A percentile compares a stretch with the other conserved stretches of the same genome.
Evolutionary conservation across 2,329 filamentous ascomycete genomes (phyloP).

Genomic region (Scytalidium sp.): DNA sequence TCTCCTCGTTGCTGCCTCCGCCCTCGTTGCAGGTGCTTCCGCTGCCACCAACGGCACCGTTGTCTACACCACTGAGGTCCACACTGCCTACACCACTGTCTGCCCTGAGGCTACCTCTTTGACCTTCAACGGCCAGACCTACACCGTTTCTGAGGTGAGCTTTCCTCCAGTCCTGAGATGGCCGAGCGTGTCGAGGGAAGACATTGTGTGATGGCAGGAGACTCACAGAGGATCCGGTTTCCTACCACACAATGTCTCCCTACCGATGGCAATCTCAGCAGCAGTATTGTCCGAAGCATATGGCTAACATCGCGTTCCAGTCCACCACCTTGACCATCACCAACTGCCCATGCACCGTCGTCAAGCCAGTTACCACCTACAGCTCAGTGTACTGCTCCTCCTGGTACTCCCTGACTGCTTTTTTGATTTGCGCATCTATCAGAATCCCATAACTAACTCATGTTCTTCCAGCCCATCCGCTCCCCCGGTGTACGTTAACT

Average conservation of each 20-base stretch:
- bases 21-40: conserved; percentile 4
- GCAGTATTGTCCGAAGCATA: too few species aligned
- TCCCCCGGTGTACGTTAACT: conserved; percentile 17
- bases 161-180: neutral
- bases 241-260: too few species aligned
- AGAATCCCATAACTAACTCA: neutral
- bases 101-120: conserved; percentile 49
- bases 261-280: too few species aligned
- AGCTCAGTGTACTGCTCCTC: conserved; percentile 50
- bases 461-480: conserved; percentile 8
- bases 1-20: conserved; percentile 11
- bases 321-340: conserved; percentile 59
- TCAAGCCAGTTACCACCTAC: conserved; percentile 53
- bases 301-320: conserved; percentile 28
- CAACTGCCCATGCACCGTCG: conserved; percentile 69
- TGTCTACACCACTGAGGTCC: conserved; percentile 35
- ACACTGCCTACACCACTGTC: conserved; percentile 45
- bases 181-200: neutral
- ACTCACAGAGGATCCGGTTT: too few species aligned
- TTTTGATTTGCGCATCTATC: conserved; percentile 2
- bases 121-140: conserved; percentile 42
- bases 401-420: conserved; percentile 39
- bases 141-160: conserved; percentile 46
- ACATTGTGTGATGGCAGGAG: too few species aligned
- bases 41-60: conserved; percentile 7